Conservation (phyloP, 208 protist genomes). For the Strigomonas culicis region DNA sequence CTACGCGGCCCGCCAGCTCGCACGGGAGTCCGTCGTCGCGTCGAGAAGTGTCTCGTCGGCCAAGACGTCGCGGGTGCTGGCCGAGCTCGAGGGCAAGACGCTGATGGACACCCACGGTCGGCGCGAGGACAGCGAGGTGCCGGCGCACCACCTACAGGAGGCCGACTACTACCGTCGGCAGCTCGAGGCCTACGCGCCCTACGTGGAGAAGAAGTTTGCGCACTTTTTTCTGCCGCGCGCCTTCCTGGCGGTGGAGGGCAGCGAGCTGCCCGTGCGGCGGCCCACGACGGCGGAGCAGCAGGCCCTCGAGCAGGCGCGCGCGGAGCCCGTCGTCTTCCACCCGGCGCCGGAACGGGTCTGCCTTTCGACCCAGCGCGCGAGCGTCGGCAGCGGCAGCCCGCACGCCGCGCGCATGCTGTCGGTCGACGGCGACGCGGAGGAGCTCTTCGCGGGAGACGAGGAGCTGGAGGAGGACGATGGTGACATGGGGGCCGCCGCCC, state of each 20-base stretch:
- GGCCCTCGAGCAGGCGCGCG: slow-evolving; percentile 5
- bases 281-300: slow-evolving; percentile 8
- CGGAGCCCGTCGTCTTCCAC: neutral
- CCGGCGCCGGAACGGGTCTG: neutral
- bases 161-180: slow-evolving; percentile 52
- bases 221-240: slow-evolving; percentile 66
- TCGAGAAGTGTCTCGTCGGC: too few relatives aligned
- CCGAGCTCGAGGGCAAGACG: too few relatives aligned
- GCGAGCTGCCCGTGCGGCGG: slow-evolving; percentile 37
- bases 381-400: neutral
- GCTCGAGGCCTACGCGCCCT: slow-evolving; percentile 28
- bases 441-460: neutral
- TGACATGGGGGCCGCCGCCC: neutral
- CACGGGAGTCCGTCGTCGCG: neutral
- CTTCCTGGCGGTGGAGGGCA: slow-evolving; percentile 62
- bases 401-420: neutral
- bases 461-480: slow-evolving; percentile 11
- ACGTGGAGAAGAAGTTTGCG: slow-evolving; percentile 47
- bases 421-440: neutral
- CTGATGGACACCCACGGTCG: too few relatives aligned
- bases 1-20: neutral
- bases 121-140: slow-evolving; percentile 12
- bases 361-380: neutral
- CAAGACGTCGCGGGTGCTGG: too few relatives aligned
- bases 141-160: neutral